These are phyloP conservation scores for Sordariomycetes sp. DNA, from an alignment of 2,329 filamentous ascomycete genomes.

Conservation along the genomic window DNA sequence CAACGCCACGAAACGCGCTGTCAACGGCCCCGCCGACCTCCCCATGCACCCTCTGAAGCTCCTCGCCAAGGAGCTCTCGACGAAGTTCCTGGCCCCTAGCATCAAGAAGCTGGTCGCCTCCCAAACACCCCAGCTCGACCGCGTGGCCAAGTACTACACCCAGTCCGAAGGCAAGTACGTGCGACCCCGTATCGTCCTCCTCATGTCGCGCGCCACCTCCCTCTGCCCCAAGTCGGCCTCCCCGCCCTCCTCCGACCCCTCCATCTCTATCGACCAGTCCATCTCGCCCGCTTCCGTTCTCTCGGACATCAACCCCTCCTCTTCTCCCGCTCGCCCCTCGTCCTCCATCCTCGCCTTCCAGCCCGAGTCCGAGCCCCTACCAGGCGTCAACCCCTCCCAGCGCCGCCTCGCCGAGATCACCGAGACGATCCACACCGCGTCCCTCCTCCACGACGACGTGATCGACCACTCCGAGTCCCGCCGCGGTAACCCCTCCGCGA, in stretches of 20 bases:
- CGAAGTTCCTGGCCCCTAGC: conserved; percentile 82
- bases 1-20: conserved; percentile 46
- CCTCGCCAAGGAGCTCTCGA: conserved; percentile 79
- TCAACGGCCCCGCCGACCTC: conserved; percentile 1
- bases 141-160: conserved; percentile 96
- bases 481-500: conserved; percentile 77
- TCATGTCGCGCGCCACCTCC: conserved; percentile 94
- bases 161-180: conserved; percentile 95
- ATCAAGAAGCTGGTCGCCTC: conserved; percentile 89
- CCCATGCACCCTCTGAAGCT: conserved; percentile 71
- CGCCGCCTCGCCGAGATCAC: conserved; percentile 90
- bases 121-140: conserved; percentile 87
- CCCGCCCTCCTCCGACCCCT: conserved; percentile 18
- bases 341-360: conserved; percentile 23
- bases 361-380: conserved; percentile 26
- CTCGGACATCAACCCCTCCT: conserved; percentile 67
- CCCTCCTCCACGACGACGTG: conserved; percentile 93
- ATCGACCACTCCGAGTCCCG: conserved; percentile 86
- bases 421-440: conserved; percentile 94
- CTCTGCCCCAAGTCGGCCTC: conserved; percentile 48
- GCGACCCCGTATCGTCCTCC: conserved; percentile 82
- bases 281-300: conserved; percentile 51
- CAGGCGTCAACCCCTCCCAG: conserved; percentile 83
- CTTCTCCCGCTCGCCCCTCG: conserved; percentile 20
- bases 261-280: conserved; percentile 37